Base-by-base conservation (phyloP, 225 moss, liverwort and hornwort genomes). In the Bryum argenteum region DNA sequence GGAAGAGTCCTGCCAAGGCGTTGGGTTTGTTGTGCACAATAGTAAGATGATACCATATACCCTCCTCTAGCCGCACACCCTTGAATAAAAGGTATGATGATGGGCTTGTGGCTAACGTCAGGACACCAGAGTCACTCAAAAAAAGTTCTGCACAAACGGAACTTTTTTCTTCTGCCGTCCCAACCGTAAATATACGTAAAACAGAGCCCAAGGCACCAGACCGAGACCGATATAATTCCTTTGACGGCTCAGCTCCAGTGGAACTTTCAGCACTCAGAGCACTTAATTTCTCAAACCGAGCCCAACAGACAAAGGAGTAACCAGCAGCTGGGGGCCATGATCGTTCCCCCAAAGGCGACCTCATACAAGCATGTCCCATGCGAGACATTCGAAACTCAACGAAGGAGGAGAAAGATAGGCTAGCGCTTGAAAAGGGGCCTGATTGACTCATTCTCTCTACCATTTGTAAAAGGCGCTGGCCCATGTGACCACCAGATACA, bases 11-110 rank as follows among this genome's bases (percentile, higher is more conserved):
- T 63, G 91, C 89, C 72, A 93, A 80, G 19, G 91, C 95, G 77
- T 93, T 93, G 15, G 95, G 95, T 73, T 96, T 96, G 83, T 83
- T 96, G 78, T 89, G 88, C 55, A 96, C 93, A 71, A 96, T 83
- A 42, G 89, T 89, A 70, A 96, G 76, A 82, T 93, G 88, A 76
- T 96, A 96, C 95, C 93, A 96, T 33, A 89, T 63, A 58, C 88
- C 89, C 83, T 92, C 92, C 63, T 93, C 95, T 69, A 96, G 75
- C 69, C 83, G 80, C 37, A 96, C 93, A 69, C 80, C 93, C 67
- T 88, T 89, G 76, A 96, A 96, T 61, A 86, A 83, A 21, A 96
- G 74, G 73, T 85, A 87, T 43, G 95, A 91, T 21, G 93, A 89
- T 13, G 95, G 85, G 71, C 95, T 93, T 63, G 93, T 96, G 65